phyloP scores from a whole-genome alignment of 257 asterid species.

The Lithospermum erythrorhizon region DNA sequence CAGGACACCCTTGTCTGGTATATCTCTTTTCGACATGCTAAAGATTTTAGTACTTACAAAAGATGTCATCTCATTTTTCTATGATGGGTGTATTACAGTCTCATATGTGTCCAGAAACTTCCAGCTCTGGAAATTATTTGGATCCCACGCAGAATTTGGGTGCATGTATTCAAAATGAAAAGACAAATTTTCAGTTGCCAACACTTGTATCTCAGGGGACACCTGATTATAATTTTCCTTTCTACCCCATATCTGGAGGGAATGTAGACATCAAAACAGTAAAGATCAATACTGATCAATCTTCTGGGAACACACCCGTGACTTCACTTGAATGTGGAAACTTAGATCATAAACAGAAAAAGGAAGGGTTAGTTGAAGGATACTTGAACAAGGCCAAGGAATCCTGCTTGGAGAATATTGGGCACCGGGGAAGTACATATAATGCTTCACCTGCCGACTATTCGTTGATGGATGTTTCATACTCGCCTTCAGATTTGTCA shows the following conservation, averaged over 20 bases:
- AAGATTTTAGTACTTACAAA: not conserved
- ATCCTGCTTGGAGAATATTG: constrained; percentile 17
- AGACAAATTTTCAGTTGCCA: constrained; percentile 33
- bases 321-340: constrained; percentile 21
- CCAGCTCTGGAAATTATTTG: constrained; percentile 34
- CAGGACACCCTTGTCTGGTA: constrained; percentile 53
- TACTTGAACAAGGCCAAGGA: constrained; percentile 16
- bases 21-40: constrained; percentile 19
- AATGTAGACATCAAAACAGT: constrained; percentile 30
- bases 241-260: constrained; percentile 21
- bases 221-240: constrained; percentile 19
- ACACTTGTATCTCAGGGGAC: constrained; percentile 27
- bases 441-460: constrained; percentile 21
- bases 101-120: constrained; percentile 32
- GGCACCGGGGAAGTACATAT: constrained; percentile 16
- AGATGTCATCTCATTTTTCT: constrained; percentile 15
- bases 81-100: constrained; percentile 41
- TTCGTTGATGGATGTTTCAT: constrained; percentile 19
- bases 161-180: constrained; percentile 26
- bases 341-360: constrained; percentile 27
- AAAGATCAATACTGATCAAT: constrained; percentile 28
- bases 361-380: constrained; percentile 25
- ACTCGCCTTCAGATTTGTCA: constrained; percentile 23
- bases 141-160: constrained; percentile 24
- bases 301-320: constrained; percentile 24